These are phyloP conservation scores for Leccinum huronense DNA, from an alignment of 1,284 basidiomycete species.

Conservation along the genomic window DNA sequence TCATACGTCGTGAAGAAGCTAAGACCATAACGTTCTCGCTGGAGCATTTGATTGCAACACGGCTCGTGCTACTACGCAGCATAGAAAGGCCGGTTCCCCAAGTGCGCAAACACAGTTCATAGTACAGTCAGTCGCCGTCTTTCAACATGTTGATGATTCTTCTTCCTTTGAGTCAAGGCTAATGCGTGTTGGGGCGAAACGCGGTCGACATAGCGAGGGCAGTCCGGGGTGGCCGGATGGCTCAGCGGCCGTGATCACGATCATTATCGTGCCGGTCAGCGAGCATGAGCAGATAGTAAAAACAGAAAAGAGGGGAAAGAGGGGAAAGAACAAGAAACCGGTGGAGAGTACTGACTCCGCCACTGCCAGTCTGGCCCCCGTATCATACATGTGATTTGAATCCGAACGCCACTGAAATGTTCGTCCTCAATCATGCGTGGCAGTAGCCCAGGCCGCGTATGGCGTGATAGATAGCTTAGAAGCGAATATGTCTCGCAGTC, in stretches of 20 bases:
- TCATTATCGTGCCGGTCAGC: background rate
- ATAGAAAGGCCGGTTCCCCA: too few relatives aligned
- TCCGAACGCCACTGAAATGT: background rate
- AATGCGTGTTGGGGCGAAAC: background rate
- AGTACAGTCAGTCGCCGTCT: too few relatives aligned
- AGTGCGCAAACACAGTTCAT: too few relatives aligned
- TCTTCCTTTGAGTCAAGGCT: background rate
- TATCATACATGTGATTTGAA: background rate
- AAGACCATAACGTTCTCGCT: too few relatives aligned
- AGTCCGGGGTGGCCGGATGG: background rate
- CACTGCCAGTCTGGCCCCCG: background rate
- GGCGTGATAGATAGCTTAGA: background rate
- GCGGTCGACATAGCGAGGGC: background rate
- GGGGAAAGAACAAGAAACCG: background rate
- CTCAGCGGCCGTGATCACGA: background rate
- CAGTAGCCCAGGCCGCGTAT: background rate
- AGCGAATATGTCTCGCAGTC: background rate
- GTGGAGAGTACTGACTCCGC: background rate
- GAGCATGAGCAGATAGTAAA: background rate
- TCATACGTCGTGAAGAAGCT: too few relatives aligned
- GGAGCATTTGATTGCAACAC: too few relatives aligned
- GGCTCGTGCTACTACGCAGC: too few relatives aligned
- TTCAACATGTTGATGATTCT: background rate
- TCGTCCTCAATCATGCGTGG: background rate
- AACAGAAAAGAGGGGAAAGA: background rate